These are phyloP conservation scores for Leptomonas seymouri DNA, from an alignment of 208 protist species.

Conservation along the genomic window DNA sequence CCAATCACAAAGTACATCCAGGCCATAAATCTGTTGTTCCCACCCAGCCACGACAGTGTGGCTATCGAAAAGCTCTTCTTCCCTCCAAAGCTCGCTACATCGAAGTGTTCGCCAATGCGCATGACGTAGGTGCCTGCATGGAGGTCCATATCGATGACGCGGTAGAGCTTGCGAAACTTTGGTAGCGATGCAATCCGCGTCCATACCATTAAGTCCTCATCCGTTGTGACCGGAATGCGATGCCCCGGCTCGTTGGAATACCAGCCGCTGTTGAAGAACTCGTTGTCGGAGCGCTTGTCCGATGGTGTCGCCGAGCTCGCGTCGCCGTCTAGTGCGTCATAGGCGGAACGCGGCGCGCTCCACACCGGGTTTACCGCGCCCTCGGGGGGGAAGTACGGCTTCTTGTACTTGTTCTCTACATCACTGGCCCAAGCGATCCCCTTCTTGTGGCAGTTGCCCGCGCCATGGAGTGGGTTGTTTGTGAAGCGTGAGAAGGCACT, in stretches of 20 bases:
- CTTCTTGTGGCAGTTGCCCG: slow-evolving; percentile 78
- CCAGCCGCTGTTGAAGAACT: slow-evolving; percentile 85
- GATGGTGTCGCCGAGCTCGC: slow-evolving; percentile 13
- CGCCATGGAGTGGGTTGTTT: slow-evolving; percentile 52
- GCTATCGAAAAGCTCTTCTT: slow-evolving; percentile 96
- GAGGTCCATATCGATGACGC: slow-evolving; percentile 88
- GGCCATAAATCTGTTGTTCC: slow-evolving; percentile 94
- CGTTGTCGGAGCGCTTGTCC: slow-evolving; percentile 52
- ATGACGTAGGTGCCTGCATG: slow-evolving; percentile 89
- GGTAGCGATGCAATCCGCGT: slow-evolving; percentile 96
- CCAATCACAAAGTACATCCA: slow-evolving; percentile 94
- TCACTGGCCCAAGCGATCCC: slow-evolving; percentile 96
- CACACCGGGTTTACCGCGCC: slow-evolving; percentile 33
- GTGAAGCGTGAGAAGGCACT: slow-evolving; percentile 70
- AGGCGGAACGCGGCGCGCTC: slow-evolving; percentile 50
- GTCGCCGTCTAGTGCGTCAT: slow-evolving; percentile 30
- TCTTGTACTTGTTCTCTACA: slow-evolving; percentile 84
- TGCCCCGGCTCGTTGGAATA: slow-evolving; percentile 86
- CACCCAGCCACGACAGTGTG: slow-evolving; percentile 95
- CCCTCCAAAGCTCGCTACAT: slow-evolving; percentile 91
- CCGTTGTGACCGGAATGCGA: slow-evolving; percentile 78
- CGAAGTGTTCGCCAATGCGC: slow-evolving; percentile 91
- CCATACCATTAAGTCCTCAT: slow-evolving; percentile 99
- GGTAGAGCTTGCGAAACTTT: slow-evolving; percentile 98
- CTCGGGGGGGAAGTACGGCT: slow-evolving; percentile 38